phyloP scores from a whole-genome alignment of 2,329 filamentous ascomycete genomes.

The Zalaria sp. region DNA sequence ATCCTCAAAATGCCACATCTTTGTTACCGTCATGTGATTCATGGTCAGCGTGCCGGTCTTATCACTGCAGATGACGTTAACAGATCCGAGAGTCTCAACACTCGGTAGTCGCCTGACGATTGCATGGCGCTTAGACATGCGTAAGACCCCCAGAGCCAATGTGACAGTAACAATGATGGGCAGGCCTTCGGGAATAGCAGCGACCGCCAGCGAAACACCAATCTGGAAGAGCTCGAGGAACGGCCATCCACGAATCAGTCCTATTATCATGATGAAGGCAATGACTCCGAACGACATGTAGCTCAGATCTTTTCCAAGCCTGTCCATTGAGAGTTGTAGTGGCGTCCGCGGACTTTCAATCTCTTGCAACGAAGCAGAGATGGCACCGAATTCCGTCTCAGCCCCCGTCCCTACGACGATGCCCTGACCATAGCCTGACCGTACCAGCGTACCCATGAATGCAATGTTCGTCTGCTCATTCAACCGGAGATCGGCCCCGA shows the following conservation, averaged over 20 bases:
- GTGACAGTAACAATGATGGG: conserved; percentile 98
- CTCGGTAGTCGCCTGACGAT: conserved; percentile 94
- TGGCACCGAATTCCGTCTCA: conserved; percentile 89
- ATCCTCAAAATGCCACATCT: conserved; percentile 82
- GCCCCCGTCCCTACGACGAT: conserved; percentile 95
- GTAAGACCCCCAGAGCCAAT: conserved; percentile 80
- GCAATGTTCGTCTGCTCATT: conserved; percentile 81
- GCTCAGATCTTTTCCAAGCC: conserved; percentile 88
- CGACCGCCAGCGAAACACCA: conserved; percentile 89
- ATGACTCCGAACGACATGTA: conserved; percentile 96
- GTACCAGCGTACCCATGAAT: conserved; percentile 94
- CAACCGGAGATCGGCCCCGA: conserved; percentile 50
- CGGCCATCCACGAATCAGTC: conserved; percentile 77
- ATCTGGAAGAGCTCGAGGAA: conserved; percentile 94
- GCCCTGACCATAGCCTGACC: conserved; percentile 87
- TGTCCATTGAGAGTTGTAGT: conserved; percentile 90
- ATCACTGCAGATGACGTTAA: conserved; percentile 98
- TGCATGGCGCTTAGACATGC: conserved; percentile 89
- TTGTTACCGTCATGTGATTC: conserved; percentile 96
- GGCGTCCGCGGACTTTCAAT: conserved; percentile 93
- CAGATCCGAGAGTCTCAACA: conserved; percentile 93
- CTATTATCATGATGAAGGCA: conserved; percentile 79
- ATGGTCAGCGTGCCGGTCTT: conserved; percentile 94
- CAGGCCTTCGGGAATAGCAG: conserved; percentile 87
- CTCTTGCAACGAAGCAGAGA: conserved; percentile 83